phyloP scores from a whole-genome alignment of 2,329 filamentous ascomycete species.

The Cryphonectria parasitica region DNA sequence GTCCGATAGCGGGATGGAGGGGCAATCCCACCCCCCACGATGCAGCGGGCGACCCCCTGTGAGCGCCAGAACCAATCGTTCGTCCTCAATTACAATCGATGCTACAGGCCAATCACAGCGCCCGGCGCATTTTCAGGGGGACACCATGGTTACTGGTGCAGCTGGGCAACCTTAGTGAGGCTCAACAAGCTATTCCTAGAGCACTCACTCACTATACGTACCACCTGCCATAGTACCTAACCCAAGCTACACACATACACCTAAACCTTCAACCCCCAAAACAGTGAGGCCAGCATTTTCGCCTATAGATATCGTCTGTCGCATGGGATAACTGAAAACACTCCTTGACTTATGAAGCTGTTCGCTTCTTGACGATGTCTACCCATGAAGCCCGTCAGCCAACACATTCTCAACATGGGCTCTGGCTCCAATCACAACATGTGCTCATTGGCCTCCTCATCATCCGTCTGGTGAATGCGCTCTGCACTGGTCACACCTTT shows the following conservation, averaged over 20 bases:
- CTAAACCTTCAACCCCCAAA: no score
- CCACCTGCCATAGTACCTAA: not conserved
- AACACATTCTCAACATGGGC: constrained; percentile 27
- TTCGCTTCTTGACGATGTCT: constrained; percentile 18
- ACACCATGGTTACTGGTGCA: not conserved
- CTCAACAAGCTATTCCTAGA: not conserved
- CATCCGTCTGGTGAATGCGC: constrained; percentile 79
- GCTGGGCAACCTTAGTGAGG: not conserved
- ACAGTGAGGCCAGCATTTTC: no score
- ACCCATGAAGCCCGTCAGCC: constrained; percentile 23
- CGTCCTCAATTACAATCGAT: constrained; percentile 1
- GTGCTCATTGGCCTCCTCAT: constrained; percentile 54
- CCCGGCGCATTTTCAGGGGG: not conserved
- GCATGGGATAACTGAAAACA: not conserved
- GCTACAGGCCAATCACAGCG: constrained; percentile 9
- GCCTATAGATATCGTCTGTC: not conserved
- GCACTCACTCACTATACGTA: not conserved
- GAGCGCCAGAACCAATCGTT: constrained; percentile 10
- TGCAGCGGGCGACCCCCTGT: not conserved
- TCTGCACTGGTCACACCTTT: constrained; percentile 76
- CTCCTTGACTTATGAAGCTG: constrained; percentile 3
- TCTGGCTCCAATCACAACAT: constrained; percentile 32
- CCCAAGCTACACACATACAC: not conserved
- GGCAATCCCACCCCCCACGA: constrained; percentile 17
- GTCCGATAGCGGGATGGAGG: constrained; percentile 29